These are phyloP conservation scores for Eurotiales sp. DNA, from an alignment of 2,329 filamentous ascomycete species.

Conservation along the genomic window DNA sequence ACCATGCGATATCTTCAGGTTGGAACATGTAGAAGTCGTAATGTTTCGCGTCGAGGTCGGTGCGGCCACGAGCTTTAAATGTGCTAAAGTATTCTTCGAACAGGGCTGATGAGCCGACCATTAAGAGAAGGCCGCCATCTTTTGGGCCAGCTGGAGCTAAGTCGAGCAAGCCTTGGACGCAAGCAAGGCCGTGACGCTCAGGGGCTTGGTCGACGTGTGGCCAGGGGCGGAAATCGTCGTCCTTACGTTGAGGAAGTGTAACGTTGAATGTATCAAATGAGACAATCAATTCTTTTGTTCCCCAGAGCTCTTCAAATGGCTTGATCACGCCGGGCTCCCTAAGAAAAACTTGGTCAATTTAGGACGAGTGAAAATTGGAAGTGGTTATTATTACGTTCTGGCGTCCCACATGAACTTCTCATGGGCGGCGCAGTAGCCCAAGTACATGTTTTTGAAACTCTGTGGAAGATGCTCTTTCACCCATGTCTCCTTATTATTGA, in stretches of 20 bases:
- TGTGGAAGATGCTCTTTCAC: conserved; percentile 40
- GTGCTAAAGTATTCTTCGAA: conserved; percentile 18
- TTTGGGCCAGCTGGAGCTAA: conserved; percentile 16
- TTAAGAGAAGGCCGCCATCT: conserved; percentile 19
- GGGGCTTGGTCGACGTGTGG: conserved; percentile 7
- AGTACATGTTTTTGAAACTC: conserved; percentile 34
- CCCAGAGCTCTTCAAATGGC: conserved; percentile 41
- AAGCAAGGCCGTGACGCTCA: conserved; percentile 1
- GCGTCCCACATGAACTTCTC: conserved; percentile 46
- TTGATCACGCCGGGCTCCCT: conserved; percentile 38
- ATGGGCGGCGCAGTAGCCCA: conserved; percentile 32
- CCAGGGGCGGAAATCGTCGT: conserved; percentile 4
- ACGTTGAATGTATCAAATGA: conserved; percentile 37
- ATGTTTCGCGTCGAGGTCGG: conserved; percentile 15
- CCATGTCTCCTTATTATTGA: conserved; percentile 36
- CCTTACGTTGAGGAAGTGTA: conserved; percentile 36
- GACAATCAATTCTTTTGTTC: conserved; percentile 21
- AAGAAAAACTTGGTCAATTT: background rate
- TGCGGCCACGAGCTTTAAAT: conserved; percentile 9
- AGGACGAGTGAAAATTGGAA: conserved; percentile 23
- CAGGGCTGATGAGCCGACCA: conserved; percentile 15
- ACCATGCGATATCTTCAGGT: too few relatives aligned
- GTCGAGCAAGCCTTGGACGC: conserved; percentile 20
- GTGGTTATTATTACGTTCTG: conserved; percentile 19
- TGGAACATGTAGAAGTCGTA: conserved; percentile 18